phyloP scores from a whole-genome alignment of 2,329 filamentous ascomycete species.

The Sarocladium oryzae region DNA sequence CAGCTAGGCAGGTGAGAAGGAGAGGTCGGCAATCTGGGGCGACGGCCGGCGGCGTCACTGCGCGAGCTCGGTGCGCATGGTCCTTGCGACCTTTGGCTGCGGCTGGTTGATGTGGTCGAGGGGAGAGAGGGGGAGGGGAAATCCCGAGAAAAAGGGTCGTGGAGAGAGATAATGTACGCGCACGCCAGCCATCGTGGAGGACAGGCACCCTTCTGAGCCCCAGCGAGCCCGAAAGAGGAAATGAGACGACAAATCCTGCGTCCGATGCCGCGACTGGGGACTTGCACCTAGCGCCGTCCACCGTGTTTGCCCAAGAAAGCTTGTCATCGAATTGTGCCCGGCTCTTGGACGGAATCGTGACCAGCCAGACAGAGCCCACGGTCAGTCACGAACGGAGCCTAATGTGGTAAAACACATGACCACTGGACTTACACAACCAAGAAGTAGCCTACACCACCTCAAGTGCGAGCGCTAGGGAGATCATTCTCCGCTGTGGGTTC shows the following conservation, averaged over 20 bases:
- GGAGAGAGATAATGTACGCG: slow-evolving; percentile 13
- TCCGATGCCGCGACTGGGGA: slow-evolving; percentile 16
- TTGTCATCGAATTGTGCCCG: neutral
- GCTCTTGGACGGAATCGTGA: neutral
- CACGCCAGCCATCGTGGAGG: slow-evolving; percentile 5
- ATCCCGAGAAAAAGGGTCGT: slow-evolving; percentile 3
- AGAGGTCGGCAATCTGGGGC: slow-evolving; percentile 7
- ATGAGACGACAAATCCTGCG: slow-evolving; percentile 26
- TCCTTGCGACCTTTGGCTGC: slow-evolving; percentile 10
- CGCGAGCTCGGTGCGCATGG: slow-evolving; percentile 13
- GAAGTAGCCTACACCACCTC: neutral
- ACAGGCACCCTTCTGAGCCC: slow-evolving; percentile 9
- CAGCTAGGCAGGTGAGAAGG: slow-evolving; percentile 17
- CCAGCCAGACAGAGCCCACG: slow-evolving; percentile 2
- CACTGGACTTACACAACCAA: neutral
- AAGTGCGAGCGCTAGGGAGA: slow-evolving; percentile 1
- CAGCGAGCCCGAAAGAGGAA: slow-evolving; percentile 22
- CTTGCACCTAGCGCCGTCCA: slow-evolving; percentile 1
- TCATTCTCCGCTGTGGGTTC: neutral
- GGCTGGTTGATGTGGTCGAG: slow-evolving; percentile 1
- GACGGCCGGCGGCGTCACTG: slow-evolving; percentile 17
- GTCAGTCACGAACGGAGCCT: neutral
- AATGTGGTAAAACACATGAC: slow-evolving; percentile 3
- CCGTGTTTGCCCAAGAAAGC: neutral
- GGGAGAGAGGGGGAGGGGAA: slow-evolving; percentile 11